These are phyloP conservation scores for Candida tallmaniae DNA, from an alignment of 805 yeast species.

Conservation along the genomic window DNA sequence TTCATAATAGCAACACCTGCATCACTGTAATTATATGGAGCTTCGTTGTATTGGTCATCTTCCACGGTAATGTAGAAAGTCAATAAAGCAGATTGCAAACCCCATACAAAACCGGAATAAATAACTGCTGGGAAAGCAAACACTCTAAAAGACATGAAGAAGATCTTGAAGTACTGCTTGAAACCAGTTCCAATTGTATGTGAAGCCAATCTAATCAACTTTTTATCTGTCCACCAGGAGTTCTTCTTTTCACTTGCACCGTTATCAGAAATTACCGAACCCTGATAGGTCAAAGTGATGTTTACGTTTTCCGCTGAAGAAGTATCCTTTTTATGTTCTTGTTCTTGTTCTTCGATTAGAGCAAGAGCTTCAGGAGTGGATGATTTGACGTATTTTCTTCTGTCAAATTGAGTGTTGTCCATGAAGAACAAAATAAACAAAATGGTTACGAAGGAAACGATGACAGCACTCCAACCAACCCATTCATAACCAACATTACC, in stretches of 20 bases:
- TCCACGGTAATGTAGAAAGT: conserved; percentile 37
- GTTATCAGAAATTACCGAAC: conserved; percentile 38
- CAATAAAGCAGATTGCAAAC: conserved; percentile 35
- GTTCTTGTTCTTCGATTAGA: conserved; percentile 1
- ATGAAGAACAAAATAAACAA: conserved; percentile 39
- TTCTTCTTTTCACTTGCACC: conserved; percentile 24
- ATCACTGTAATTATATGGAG: conserved; percentile 31
- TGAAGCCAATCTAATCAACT: conserved; percentile 31
- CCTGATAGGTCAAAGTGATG: conserved; percentile 18
- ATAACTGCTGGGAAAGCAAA: conserved; percentile 34
- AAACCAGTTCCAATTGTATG: conserved; percentile 34
- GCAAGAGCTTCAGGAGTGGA: no score
- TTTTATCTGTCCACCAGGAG: conserved; percentile 27
- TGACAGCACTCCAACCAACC: conserved; percentile 47
- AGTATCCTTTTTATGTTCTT: conserved; percentile 4
- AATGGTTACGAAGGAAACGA: conserved; percentile 42
- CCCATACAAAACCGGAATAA: conserved; percentile 37
- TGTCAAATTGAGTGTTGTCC: conserved; percentile 53
- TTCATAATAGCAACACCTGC: conserved; percentile 38
- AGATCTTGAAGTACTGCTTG: conserved; percentile 36
- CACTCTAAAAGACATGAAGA: conserved; percentile 28
- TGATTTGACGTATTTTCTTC: conserved; percentile 17
- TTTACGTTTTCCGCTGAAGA: conserved; percentile 4
- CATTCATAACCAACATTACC: conserved; percentile 49
- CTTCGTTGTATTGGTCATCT: conserved; percentile 31